Evolutionary conservation across 345 rosid genomes (phyloP).

Genomic region (Ceriops tagal): DNA sequence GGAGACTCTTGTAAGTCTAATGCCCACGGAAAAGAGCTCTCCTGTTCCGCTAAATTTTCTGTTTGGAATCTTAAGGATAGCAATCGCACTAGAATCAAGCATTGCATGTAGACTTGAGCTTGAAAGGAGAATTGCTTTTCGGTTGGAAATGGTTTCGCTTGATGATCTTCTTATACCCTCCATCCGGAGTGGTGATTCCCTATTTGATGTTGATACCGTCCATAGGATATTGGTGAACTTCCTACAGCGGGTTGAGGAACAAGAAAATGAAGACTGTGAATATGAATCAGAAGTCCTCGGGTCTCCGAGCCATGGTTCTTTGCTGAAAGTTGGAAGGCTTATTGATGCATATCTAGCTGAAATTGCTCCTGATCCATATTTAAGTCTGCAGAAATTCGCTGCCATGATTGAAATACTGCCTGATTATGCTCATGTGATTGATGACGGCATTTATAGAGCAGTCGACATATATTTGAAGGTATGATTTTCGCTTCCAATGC

Average conservation of each 20-base stretch:
- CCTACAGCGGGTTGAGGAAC: slow-evolving; percentile 62
- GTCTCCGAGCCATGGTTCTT: slow-evolving; percentile 55
- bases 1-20: slow-evolving; percentile 61
- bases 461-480: slow-evolving; percentile 85
- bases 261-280: slow-evolving; percentile 50
- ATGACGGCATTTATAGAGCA: slow-evolving; percentile 81
- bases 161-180: slow-evolving; percentile 88
- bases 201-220: slow-evolving; percentile 72
- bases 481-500: not conserved
- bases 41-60: slow-evolving; percentile 58
- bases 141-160: slow-evolving; percentile 58
- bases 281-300: slow-evolving; percentile 51
- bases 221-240: slow-evolving; percentile 61
- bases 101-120: slow-evolving; percentile 62
- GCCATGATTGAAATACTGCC: slow-evolving; percentile 72
- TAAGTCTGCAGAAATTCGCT: slow-evolving; percentile 63
- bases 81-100: slow-evolving; percentile 46
- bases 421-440: slow-evolving; percentile 66
- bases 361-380: slow-evolving; percentile 76
- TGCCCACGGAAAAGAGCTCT: slow-evolving; percentile 50
- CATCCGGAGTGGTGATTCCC: slow-evolving; percentile 51
- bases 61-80: slow-evolving; percentile 72
- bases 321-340: slow-evolving; percentile 74
- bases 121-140: slow-evolving; percentile 55
- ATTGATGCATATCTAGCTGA: slow-evolving; percentile 81